A percentile compares a stretch with the other conserved stretches of the same genome.
These are phyloP conservation scores for Boletus sp. DNA, from an alignment of 768 basidiomycete species.

Conservation along the genomic window DNA sequence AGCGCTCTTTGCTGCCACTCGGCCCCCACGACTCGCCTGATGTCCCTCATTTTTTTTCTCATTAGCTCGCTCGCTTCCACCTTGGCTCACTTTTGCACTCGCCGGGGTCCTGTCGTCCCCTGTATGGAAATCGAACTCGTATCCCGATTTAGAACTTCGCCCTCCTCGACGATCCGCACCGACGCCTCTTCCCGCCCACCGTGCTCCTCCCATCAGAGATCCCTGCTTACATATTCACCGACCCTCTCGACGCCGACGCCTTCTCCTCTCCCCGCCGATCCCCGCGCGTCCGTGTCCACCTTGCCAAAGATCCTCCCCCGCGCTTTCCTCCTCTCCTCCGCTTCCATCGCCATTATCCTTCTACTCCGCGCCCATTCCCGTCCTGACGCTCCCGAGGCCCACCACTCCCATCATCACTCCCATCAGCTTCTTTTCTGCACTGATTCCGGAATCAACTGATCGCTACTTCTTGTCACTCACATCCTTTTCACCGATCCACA, in stretches of 20 bases:
- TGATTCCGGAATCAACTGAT: conserved; percentile 16
- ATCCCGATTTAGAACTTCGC: conserved; percentile 12
- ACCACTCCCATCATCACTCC: conserved; percentile 3
- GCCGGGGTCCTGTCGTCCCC: conserved; percentile 28
- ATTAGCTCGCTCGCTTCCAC: conserved; percentile 24
- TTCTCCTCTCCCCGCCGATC: conserved; percentile 20
- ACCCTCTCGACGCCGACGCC: conserved; percentile 17
- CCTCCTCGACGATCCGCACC: conserved; percentile 33
- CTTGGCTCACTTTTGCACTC: conserved; percentile 30
- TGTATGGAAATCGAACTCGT: conserved; percentile 21
- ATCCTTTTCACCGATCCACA: conserved; percentile 4
- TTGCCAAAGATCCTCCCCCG: conserved; percentile 5
- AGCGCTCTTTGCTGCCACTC: conserved; percentile 26
- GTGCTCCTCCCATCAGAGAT: conserved; percentile 8
- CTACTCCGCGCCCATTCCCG: neutral
- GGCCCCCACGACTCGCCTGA: neutral
- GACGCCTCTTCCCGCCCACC: conserved; percentile 17
- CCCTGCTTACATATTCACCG: conserved; percentile 27
- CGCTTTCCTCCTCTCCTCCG: conserved; percentile 12
- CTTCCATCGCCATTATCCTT: conserved; percentile 10
- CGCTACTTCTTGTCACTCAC: conserved; percentile 7
- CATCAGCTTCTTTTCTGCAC: conserved; percentile 22
- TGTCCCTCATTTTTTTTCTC: conserved; percentile 12
- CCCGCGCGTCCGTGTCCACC: conserved; percentile 4
- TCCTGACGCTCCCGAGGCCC: conserved; percentile 15